Base-by-base conservation (phyloP, 306 rosid species). In the Nissolia schottii region DNA sequence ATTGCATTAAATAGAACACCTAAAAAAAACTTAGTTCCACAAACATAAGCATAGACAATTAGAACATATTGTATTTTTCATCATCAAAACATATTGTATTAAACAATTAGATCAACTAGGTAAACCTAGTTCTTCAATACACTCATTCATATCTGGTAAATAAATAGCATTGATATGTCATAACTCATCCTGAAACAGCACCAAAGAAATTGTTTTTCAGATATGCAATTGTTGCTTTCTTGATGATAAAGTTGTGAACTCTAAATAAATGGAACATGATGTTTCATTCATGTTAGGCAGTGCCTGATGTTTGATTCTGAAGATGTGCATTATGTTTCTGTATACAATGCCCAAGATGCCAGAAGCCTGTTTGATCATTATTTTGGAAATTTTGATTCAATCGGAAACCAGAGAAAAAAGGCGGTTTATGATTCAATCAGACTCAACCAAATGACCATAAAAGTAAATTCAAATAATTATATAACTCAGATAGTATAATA, bases 121-220 rank as follows among this genome's bases (percentile, higher is more conserved):
- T n/a, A n/a, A n/a, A n/a, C n/a, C n/a, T n/a, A n/a, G n/a, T n/a
- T n/a, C n/a, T n/a, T n/a, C n/a, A n/a, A n/a, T n/a, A n/a, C n/a
- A n/a, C n/a, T 84, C 9, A 13, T 77, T 61, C 76, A 34, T 70
- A 9, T 79, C 67, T 81, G 79, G 82, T 83, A 57, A 37, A 11
- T 64, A 23, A n/a, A n/a, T n/a, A n/a, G 14, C 7, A 15, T 2
- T 59, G 28, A 77, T 11, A 16, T n/a, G 49, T 18, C n/a, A 23
- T 3, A 32, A 10, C 2, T 10, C 72, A 64, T 75, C 38, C 41
- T 64, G 12, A 38, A 25, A 3, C 65, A 29, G 20, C 61, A 28
- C 41, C 65, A 62, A 48, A 24, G 32, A 53, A 59, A 63, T 46
- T 61, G 50, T 6, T 24, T 12, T 35, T 7, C 68, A 58, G 45